Evolutionary conservation across 2,329 filamentous ascomycete genomes (phyloP), one percentile per base, ranked within the genome.

Genomic region (Sporothrix sp.): DNA sequence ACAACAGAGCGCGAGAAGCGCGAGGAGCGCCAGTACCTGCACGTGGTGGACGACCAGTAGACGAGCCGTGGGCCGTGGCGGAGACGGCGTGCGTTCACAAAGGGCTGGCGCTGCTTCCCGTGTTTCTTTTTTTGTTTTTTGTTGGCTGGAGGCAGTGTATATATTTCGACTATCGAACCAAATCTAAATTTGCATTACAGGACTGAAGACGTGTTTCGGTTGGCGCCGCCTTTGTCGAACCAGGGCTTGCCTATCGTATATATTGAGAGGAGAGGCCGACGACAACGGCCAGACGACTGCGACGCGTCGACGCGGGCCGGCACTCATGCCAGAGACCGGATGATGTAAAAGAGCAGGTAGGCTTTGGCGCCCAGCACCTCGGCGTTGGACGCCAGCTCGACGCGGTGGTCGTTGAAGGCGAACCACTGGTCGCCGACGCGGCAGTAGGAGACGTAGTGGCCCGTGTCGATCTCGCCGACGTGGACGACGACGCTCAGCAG

Each of bases 1-100:
- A 84, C 91, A 62, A 96, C 91, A 30, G 91, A 96, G 72, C 86
- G 85, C 68, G 93, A 98, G 76, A 93, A 83, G 78, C 78, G 79
- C 61, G 90, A 97, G 68, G 90, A 97, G 71, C 93, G 84, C 79
- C 93, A 96, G 76, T 98, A 95, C 68, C 73, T 97, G 67, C 93
- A 98, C 68, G 90, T 98, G 55, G 73, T 88, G 64, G 87, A 95
- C 66, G 84, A 93, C 67, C 80, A 89, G 75, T 93, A 82, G 30
- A 33, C 11, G 5, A 13, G 20, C n/a, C 3, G 4, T 16, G 3
- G 36, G 46, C 7, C n/a, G 14, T 11, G 13, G 13, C 13, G 18
- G 21, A 20, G 18, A 4, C 18, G 16, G 16, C 16, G 25, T 30
- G 36, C 21, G 27, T 48, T 47, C 37, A 30, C 21, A 13, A 42